Percentiles rank a stretch among this genome's conserved stretches.
Evolutionary conservation across 192 early-diverging fungal species (phyloP).

Genomic region (Podila verticillata): DNA sequence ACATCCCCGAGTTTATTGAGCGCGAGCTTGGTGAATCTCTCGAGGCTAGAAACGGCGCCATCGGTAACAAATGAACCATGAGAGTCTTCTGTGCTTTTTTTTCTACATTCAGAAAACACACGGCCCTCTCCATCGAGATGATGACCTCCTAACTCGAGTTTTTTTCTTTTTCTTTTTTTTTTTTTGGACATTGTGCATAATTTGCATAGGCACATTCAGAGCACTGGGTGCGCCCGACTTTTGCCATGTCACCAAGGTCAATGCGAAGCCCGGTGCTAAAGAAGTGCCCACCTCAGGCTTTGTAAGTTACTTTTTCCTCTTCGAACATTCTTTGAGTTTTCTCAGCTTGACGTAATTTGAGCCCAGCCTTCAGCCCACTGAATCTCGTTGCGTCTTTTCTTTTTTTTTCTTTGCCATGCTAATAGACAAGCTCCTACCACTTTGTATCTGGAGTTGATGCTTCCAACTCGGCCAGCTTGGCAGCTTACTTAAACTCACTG

Average conservation of each 20-base stretch:
- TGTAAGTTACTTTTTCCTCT: background rate
- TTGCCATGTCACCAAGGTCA: constrained; percentile 94
- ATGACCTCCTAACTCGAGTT: constrained; percentile 3
- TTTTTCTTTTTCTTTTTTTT: background rate
- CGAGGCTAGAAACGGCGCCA: constrained; percentile 83
- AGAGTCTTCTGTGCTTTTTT: background rate
- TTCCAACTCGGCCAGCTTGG: constrained; percentile 95
- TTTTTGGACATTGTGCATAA: too few species aligned
- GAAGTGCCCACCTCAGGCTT: background rate
- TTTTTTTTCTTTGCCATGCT: background rate
- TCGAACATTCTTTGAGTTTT: background rate
- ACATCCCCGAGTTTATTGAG: constrained; percentile 98
- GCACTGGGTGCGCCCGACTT: constrained; percentile 98
- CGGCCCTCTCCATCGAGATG: background rate
- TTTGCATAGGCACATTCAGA: constrained; percentile 73
- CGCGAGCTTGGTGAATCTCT: constrained; percentile 91
- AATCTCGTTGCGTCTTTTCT: background rate
- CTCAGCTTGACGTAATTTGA: background rate
- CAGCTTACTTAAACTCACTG: constrained; percentile 96
- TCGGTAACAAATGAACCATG: constrained; percentile 70
- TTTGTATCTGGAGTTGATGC: constrained; percentile 84
- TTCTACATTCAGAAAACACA: background rate
- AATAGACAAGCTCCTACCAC: constrained; percentile 87
- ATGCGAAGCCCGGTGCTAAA: constrained; percentile 81
- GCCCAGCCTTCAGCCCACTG: background rate